Evolutionary conservation across 2,329 filamentous ascomycete species (phyloP).

Genomic region (Beauveria varroae): DNA sequence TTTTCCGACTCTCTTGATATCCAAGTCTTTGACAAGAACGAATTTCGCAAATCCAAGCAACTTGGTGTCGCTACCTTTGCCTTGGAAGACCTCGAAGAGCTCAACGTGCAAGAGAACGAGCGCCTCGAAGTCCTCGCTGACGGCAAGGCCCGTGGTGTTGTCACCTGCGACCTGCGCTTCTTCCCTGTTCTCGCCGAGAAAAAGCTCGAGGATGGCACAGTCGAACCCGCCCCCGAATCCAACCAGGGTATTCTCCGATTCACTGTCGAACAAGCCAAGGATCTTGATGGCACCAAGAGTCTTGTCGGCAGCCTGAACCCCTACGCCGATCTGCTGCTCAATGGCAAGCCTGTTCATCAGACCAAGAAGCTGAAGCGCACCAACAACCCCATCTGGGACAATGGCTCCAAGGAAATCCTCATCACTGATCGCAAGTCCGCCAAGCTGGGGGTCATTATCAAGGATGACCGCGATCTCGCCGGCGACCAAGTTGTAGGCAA

Average conservation of each 20-base stretch:
- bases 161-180: conserved; percentile 82
- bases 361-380: conserved; percentile 93
- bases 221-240: conserved; percentile 75
- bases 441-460: conserved; percentile 85
- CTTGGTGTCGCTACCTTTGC: conserved; percentile 80
- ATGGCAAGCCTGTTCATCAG: conserved; percentile 81
- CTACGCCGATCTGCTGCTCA: conserved; percentile 75
- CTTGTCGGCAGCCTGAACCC: conserved; percentile 86
- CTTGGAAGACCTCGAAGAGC: conserved; percentile 72
- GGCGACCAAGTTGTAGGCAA: conserved; percentile 80
- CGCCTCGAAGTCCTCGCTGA: conserved; percentile 76
- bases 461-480: conserved; percentile 83
- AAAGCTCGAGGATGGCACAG: conserved; percentile 67
- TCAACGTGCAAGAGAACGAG: conserved; percentile 74
- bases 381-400: conserved; percentile 94
- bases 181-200: conserved; percentile 80
- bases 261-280: conserved; percentile 92
- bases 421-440: conserved; percentile 90
- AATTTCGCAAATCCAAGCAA: conserved; percentile 93
- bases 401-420: conserved; percentile 87
- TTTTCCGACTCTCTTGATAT: conserved; percentile 83
- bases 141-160: conserved; percentile 72
- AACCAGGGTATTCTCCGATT: conserved; percentile 93
- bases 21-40: conserved; percentile 86
- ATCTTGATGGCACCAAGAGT: conserved; percentile 87